These are phyloP conservation scores for Tillandsia leiboldiana DNA, from an alignment of 176 grass and related monocot species.

Conservation along the genomic window DNA sequence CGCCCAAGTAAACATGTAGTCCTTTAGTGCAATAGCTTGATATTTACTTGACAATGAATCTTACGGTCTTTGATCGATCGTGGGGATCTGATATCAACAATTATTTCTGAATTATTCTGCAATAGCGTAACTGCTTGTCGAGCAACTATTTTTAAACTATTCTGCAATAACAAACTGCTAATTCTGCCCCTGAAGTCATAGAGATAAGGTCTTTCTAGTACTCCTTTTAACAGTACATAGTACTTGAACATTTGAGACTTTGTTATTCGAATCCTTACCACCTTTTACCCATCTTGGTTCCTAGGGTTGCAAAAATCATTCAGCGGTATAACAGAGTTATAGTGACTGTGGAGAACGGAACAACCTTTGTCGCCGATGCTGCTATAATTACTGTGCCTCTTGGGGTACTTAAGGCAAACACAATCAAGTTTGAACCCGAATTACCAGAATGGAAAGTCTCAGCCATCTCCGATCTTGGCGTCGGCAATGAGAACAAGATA, in stretches of 20 bases:
- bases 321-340: conserved; percentile 45
- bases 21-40: no score
- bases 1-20: not conserved
- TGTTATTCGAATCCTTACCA: not conserved
- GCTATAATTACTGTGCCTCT: conserved; percentile 84
- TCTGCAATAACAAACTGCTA: no score
- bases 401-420: conserved; percentile 80
- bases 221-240: not conserved
- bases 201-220: not conserved
- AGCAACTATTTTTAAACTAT: no score
- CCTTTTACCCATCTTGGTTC: conserved; percentile 4
- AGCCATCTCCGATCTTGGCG: conserved; percentile 60
- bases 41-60: no score
- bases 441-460: conserved; percentile 76
- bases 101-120: no score
- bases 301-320: conserved; percentile 57
- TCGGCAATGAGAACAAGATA: conserved; percentile 80
- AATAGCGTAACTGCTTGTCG: no score
- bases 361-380: conserved; percentile 46
- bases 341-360: conserved; percentile 46
- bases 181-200: no score
- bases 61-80: no score
- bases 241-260: not conserved
- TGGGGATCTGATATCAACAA: no score
- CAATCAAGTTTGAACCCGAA: conserved; percentile 80